Conservation (phyloP, 495 filamentous ascomycete species). For the Durotheca rogersii region DNA sequence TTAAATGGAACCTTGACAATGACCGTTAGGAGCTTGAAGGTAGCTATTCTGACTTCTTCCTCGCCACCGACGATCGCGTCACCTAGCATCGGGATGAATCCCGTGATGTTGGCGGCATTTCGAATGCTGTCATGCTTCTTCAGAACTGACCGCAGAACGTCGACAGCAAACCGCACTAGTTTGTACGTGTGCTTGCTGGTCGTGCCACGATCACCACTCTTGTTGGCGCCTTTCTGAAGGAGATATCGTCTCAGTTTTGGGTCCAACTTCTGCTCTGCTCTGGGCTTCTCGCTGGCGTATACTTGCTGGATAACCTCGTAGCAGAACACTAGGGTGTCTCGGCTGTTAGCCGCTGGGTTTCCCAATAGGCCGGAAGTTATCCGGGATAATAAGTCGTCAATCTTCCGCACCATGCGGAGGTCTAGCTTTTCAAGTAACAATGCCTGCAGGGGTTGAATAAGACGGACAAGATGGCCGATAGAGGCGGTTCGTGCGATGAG, state of each 20-base stretch:
- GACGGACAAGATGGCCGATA: constrained; percentile 66
- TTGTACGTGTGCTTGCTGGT: constrained; percentile 80
- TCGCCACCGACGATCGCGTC: constrained; percentile 78
- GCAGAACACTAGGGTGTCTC: constrained; percentile 84
- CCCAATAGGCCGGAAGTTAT: constrained; percentile 78
- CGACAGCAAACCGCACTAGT: constrained; percentile 79
- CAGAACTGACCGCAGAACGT: constrained; percentile 76
- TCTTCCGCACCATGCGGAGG: constrained; percentile 74
- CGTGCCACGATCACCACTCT: constrained; percentile 61
- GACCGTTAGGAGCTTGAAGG: constrained; percentile 77
- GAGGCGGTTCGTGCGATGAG: constrained; percentile 79
- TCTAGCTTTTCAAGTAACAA: constrained; percentile 81
- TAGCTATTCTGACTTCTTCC: constrained; percentile 86
- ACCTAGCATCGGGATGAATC: constrained; percentile 84
- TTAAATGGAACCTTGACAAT: constrained; percentile 82
- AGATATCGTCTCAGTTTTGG: constrained; percentile 70
- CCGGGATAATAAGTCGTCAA: constrained; percentile 84
- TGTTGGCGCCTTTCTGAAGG: constrained; percentile 70
- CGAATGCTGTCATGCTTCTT: constrained; percentile 78
- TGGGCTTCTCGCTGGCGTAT: constrained; percentile 59
- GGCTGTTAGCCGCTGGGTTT: constrained; percentile 72
- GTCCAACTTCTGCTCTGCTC: constrained; percentile 51
- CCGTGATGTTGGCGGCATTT: constrained; percentile 73
- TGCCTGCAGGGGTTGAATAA: constrained; percentile 73
- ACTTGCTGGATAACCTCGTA: constrained; percentile 89